Percentiles rank a stretch among this genome's conserved stretches.
These are phyloP conservation scores for Geosmithia morbida DNA, from an alignment of 2,329 filamentous ascomycete genomes.

Conservation along the genomic window DNA sequence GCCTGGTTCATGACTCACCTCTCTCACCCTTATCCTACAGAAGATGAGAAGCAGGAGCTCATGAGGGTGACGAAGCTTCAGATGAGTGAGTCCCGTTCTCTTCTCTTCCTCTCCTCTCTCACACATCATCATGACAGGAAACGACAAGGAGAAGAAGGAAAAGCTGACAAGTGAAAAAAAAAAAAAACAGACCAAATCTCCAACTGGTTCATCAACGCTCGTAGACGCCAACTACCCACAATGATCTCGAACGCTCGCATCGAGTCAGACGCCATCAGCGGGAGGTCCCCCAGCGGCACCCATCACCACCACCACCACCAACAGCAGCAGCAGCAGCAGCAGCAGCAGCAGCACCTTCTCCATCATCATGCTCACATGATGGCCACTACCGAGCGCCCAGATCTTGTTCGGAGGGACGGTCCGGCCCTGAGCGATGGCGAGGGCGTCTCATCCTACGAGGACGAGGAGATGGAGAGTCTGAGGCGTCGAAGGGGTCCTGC, in stretches of 20 bases:
- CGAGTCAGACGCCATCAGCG: constrained; percentile 32
- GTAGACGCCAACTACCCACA: constrained; percentile 47
- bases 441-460: constrained; percentile 2
- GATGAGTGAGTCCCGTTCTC: constrained; percentile 45
- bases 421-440: constrained; percentile 3
- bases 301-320: background rate
- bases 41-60: constrained; percentile 75
- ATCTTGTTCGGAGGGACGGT: background rate
- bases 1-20: constrained; percentile 69
- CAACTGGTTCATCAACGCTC: constrained; percentile 72
- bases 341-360: background rate
- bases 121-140: background rate
- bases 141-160: too few relatives aligned
- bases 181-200: constrained; percentile 55
- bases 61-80: constrained; percentile 64
- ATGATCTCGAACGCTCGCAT: constrained; percentile 42
- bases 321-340: background rate
- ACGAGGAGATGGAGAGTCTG: constrained; percentile 1
- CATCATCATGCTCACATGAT: too few relatives aligned
- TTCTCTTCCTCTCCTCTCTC: background rate
- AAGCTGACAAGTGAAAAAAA: constrained; percentile 3
- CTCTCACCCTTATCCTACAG: constrained; percentile 71
- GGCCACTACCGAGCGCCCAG: background rate
- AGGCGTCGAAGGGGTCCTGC: background rate
- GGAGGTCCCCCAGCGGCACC: constrained; percentile 7